Evolutionary conservation across 176 grass and related monocot species (phyloP).

Genomic region (Ananas comosus): DNA sequence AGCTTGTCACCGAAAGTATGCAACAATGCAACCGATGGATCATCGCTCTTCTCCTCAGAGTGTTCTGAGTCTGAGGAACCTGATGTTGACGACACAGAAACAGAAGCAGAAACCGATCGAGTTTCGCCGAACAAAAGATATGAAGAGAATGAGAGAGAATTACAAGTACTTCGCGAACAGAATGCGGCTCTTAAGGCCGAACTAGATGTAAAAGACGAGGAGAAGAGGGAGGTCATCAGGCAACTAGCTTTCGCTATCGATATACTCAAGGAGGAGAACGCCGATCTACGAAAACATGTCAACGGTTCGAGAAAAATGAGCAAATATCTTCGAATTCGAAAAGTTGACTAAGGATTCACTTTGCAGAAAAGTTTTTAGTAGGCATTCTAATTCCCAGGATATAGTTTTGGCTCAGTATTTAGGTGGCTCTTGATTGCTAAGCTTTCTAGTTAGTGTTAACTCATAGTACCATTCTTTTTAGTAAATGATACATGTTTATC

Average conservation of each 20-base stretch:
- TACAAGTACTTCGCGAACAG: constrained; percentile 35
- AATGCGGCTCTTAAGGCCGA: constrained; percentile 27
- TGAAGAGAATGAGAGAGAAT: not conserved
- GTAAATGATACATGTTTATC: too few relatives aligned
- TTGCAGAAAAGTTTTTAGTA: constrained; percentile 40
- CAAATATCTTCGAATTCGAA: constrained; percentile 42
- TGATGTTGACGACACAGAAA: constrained; percentile 65
- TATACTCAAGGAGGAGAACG: too few relatives aligned
- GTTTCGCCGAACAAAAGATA: not conserved
- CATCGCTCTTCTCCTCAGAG: constrained; percentile 26
- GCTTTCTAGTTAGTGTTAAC: not conserved
- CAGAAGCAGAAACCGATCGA: constrained; percentile 14
- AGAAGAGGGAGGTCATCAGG: constrained; percentile 95
- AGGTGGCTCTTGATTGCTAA: not conserved
- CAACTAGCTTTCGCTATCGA: constrained; percentile 53
- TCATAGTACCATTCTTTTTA: not conserved
- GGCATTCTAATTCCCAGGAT: constrained; percentile 26
- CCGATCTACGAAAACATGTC: constrained; percentile 27
- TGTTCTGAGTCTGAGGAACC: constrained; percentile 49
- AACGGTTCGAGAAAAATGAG: constrained; percentile 22
- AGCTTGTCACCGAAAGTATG: constrained; percentile 12
- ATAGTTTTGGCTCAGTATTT: constrained; percentile 43
- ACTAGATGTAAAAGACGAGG: constrained; percentile 61
- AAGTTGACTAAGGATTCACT: constrained; percentile 56
- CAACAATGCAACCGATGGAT: constrained; percentile 14